These are phyloP conservation scores for Naematelia encephala DNA, from an alignment of 768 basidiomycete genomes.

Conservation along the genomic window DNA sequence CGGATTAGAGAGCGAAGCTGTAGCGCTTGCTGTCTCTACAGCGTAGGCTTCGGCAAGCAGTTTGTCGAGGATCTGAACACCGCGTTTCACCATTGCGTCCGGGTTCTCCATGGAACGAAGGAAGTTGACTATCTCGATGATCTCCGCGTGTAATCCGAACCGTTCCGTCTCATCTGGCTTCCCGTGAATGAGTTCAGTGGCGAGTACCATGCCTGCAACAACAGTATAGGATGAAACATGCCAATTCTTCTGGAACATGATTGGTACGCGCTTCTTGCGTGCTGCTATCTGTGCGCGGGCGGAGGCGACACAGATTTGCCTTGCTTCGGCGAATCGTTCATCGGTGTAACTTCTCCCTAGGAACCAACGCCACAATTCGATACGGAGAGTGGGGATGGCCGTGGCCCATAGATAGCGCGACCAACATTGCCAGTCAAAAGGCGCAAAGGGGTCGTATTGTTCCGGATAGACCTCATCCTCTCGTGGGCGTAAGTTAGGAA, in stretches of 20 bases:
- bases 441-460: background rate
- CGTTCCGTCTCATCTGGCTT: background rate
- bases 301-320: conserved; percentile 15
- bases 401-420: conserved; percentile 18
- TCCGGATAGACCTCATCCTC: conserved; percentile 10
- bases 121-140: conserved; percentile 8
- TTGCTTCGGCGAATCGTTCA: conserved; percentile 12
- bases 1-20: background rate
- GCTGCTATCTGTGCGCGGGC: conserved; percentile 8
- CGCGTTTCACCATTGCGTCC: conserved; percentile 16
- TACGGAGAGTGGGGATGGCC: conserved; percentile 11
- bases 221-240: conserved; percentile 20
- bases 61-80: conserved; percentile 13
- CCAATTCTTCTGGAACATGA: conserved; percentile 25
- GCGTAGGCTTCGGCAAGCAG: conserved; percentile 15
- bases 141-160: conserved; percentile 1
- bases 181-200: conserved; percentile 15
- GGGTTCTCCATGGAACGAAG: conserved; percentile 1
- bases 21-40: background rate
- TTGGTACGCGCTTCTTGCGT: conserved; percentile 11
- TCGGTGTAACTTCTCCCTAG: conserved; percentile 18
- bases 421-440: conserved; percentile 17
- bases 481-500: conserved; percentile 9
- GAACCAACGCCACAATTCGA: conserved; percentile 18
- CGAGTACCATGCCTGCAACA: conserved; percentile 17